Evolutionary conservation across 2,329 filamentous ascomycete species (phyloP).

Genomic region (Sporothrix globosa): DNA sequence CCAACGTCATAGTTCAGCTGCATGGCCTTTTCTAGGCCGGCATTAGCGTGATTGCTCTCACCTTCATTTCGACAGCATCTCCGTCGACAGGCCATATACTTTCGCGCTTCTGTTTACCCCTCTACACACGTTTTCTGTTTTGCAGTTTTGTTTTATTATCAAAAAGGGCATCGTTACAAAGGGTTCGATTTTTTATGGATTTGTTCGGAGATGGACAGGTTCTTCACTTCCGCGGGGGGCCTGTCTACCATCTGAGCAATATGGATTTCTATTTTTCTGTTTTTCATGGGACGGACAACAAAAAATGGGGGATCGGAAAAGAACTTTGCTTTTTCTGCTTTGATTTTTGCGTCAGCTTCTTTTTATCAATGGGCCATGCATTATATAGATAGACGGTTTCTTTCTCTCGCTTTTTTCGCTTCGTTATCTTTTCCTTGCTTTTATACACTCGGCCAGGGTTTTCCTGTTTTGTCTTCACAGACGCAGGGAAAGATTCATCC

Average conservation of each 20-base stretch:
- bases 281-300: constrained; percentile 28
- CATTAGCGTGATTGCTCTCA: constrained; percentile 28
- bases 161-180: constrained; percentile 21
- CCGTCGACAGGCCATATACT: neutral
- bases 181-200: neutral
- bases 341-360: neutral
- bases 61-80: constrained; percentile 22
- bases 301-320: constrained; percentile 34
- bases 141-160: constrained; percentile 21
- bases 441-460: neutral
- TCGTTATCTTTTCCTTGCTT: neutral
- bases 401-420: neutral
- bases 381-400: constrained; percentile 32
- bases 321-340: constrained; percentile 28
- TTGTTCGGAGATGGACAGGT: neutral
- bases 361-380: constrained; percentile 30
- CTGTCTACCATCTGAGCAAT: neutral
- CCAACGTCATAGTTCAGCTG: constrained; percentile 32
- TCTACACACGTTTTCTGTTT: neutral
- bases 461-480: constrained; percentile 20
- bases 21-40: constrained; percentile 23
- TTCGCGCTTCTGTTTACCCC: neutral
- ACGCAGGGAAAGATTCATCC: neutral
- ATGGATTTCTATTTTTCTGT: constrained; percentile 5
- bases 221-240: neutral